Percentiles rank a stretch among this genome's conserved stretches.
Evolutionary conservation across 306 rosid species (phyloP).

Genomic region (Prunus salicina): DNA sequence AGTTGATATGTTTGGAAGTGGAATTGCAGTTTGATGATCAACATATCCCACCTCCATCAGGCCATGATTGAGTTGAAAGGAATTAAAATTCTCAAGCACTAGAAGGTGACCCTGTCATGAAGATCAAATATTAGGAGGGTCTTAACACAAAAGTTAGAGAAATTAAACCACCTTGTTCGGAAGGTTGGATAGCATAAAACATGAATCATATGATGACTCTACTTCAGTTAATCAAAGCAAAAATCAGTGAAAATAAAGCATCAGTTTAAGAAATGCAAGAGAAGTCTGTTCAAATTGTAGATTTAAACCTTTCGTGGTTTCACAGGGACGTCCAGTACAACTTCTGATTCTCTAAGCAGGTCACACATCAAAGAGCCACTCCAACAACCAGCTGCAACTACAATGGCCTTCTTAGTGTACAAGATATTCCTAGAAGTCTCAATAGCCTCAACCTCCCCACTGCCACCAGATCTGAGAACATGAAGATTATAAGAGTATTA

Average conservation of each 20-base stretch:
- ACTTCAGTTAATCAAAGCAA: slow-evolving; percentile 1
- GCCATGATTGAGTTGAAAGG: slow-evolving; percentile 73
- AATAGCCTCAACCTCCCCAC: slow-evolving; percentile 51
- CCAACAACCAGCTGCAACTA: slow-evolving; percentile 96
- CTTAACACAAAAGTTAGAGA: background rate
- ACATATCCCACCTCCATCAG: slow-evolving; percentile 86
- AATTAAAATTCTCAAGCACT: slow-evolving; percentile 57
- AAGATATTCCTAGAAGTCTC: slow-evolving; percentile 58
- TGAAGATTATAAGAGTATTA: slow-evolving; percentile 10
- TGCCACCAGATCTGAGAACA: slow-evolving; percentile 53
- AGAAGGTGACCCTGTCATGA: slow-evolving; percentile 83
- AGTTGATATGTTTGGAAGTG: slow-evolving; percentile 30
- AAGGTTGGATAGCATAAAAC: background rate
- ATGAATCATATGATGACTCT: background rate
- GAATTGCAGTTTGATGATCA: slow-evolving; percentile 43
- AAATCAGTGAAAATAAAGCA: background rate
- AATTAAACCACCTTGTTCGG: background rate
- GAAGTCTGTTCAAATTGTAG: slow-evolving; percentile 4
- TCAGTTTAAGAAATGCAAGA: slow-evolving; percentile 18
- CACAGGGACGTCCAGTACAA: slow-evolving; percentile 64
- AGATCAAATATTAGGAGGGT: background rate
- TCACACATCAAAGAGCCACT: slow-evolving; percentile 82
- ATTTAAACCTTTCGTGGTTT: slow-evolving; percentile 79
- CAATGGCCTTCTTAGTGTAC: slow-evolving; percentile 65
- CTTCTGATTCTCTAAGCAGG: slow-evolving; percentile 52